Evolutionary conservation across 352 stramenopile species (phyloP).

Genomic region (Globisporangium rhizosaccharum): DNA sequence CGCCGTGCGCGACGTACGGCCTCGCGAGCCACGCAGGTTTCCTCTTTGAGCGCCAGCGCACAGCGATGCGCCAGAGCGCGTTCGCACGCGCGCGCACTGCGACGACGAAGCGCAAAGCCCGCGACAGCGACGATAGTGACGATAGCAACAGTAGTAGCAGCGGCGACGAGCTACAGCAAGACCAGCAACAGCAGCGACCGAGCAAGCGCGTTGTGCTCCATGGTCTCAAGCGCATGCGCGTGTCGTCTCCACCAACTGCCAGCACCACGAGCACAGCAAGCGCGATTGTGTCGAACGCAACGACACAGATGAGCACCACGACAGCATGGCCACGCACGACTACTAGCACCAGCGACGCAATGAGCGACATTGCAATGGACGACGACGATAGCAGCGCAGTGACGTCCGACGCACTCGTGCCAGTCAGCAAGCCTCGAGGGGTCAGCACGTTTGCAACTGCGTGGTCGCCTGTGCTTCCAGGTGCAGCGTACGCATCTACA

Average conservation of each 20-base stretch:
- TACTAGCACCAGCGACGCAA: conserved; percentile 4
- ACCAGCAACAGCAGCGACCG: conserved; percentile 4
- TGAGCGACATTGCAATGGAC: conserved; percentile 29
- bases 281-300: background rate
- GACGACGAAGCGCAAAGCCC: conserved; percentile 36
- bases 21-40: conserved; percentile 29
- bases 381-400: conserved; percentile 1
- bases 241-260: conserved; percentile 33
- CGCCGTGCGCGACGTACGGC: conserved; percentile 30
- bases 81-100: conserved; percentile 34
- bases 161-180: conserved; percentile 5
- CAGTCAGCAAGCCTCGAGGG: conserved; percentile 1
- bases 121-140: conserved; percentile 18
- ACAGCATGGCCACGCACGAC: background rate
- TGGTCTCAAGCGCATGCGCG: conserved; percentile 66
- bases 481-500: background rate
- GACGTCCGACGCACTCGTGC: conserved; percentile 1
- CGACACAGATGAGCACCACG: background rate
- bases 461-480: background rate
- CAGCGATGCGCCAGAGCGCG: conserved; percentile 35
- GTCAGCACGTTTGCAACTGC: background rate
- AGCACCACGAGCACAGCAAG: conserved; percentile 5
- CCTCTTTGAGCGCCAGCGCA: conserved; percentile 36
- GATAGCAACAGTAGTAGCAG: background rate
- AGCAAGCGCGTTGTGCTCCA: conserved; percentile 36